Conservation (phyloP, 202 grass and related monocot genomes). For the Zoysia matrella region DNA sequence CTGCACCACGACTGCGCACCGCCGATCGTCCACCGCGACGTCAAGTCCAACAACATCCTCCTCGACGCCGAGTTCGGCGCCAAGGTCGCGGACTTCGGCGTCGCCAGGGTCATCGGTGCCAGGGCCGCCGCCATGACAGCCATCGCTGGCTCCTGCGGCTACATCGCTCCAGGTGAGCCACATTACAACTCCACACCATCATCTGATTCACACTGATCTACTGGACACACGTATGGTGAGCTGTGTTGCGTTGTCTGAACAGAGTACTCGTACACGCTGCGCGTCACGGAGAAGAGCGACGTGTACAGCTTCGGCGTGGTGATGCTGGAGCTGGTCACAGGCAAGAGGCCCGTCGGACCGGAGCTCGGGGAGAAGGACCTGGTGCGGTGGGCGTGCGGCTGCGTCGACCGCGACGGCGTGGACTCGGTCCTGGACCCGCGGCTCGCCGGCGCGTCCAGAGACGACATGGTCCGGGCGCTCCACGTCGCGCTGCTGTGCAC, state of each 20-base stretch:
- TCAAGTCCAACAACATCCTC: constrained; percentile 93
- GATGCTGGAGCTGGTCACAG: constrained; percentile 85
- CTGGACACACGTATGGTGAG: background rate
- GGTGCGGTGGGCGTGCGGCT: constrained; percentile 59
- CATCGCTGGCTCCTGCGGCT: constrained; percentile 75
- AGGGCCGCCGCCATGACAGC: constrained; percentile 36
- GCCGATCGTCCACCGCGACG: constrained; percentile 80
- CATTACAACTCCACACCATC: background rate
- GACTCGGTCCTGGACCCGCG: constrained; percentile 62
- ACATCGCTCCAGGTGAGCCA: constrained; percentile 82
- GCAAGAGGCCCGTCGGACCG: constrained; percentile 46
- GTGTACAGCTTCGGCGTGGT: constrained; percentile 96
- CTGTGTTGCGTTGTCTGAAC: background rate
- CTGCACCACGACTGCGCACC: constrained; percentile 80
- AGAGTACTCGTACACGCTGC: constrained; percentile 89
- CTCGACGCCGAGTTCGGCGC: constrained; percentile 64
- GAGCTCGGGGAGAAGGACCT: constrained; percentile 75
- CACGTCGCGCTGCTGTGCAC: constrained; percentile 75
- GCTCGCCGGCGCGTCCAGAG: constrained; percentile 43
- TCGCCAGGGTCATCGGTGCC: constrained; percentile 45
- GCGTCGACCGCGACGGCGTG: constrained; percentile 46
- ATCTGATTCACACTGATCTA: background rate
- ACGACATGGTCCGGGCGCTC: constrained; percentile 58
- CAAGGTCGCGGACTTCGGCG: constrained; percentile 79
- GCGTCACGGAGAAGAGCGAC: constrained; percentile 92